A percentile compares a stretch with the other conserved stretches of the same genome.
Conservation (phyloP, 805 yeast genomes). For the Yarrowia deformans region DNA sequence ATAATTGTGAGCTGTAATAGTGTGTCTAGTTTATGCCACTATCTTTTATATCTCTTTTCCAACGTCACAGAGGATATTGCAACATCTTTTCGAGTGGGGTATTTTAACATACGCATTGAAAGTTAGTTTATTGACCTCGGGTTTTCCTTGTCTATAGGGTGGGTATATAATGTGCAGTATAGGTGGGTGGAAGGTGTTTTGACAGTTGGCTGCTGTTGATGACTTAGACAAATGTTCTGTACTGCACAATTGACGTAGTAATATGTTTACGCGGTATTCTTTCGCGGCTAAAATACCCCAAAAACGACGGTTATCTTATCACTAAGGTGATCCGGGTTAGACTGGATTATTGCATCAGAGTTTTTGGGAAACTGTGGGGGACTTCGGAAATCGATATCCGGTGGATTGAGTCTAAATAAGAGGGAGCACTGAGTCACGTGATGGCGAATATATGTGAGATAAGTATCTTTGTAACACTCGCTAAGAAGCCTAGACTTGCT, state of each 20-base stretch:
- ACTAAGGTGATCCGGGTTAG: not conserved
- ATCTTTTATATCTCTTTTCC: too few relatives aligned
- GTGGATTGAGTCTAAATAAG: not conserved
- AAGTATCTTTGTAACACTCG: too few relatives aligned
- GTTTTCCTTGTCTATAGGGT: not conserved
- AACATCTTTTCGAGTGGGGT: not conserved
- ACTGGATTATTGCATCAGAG: not conserved
- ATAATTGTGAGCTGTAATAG: not conserved
- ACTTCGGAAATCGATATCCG: not conserved
- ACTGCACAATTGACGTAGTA: too few relatives aligned
- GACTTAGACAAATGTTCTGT: too few relatives aligned
- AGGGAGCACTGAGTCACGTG: conserved; percentile 7
- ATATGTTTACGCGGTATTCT: too few relatives aligned
- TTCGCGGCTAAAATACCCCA: not conserved
- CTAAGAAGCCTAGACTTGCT: too few relatives aligned
- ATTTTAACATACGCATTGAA: not conserved
- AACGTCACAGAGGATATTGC: too few relatives aligned
- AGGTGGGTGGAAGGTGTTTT: too few relatives aligned
- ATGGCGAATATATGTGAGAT: too few relatives aligned
- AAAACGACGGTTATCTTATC: conserved; percentile 1
- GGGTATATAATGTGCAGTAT: not conserved
- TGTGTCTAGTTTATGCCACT: not conserved
- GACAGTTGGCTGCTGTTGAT: too few relatives aligned
- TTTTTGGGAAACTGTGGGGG: conserved; percentile 3
- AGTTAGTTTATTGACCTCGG: conserved; percentile 10